Conservation (phyloP, 2,329 filamentous ascomycete genomes). For the Neofusicoccum sp. region DNA sequence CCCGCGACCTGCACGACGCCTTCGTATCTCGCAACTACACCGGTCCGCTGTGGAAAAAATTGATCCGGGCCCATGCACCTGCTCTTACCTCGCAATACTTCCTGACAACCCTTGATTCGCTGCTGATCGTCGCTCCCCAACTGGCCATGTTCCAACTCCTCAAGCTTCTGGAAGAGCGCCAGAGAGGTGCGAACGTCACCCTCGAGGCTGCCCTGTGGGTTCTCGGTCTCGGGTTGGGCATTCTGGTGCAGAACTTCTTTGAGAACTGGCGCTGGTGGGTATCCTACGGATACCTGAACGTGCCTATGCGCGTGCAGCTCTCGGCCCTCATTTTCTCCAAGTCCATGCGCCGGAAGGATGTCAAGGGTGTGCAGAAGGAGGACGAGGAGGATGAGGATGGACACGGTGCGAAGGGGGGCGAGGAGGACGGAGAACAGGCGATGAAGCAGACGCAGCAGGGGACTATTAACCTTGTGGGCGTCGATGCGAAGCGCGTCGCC, state of each 20-base stretch:
- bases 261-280: constrained; percentile 56
- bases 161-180: constrained; percentile 58
- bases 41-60: constrained; percentile 57
- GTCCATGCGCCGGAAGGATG: constrained; percentile 72
- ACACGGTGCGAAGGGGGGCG: constrained; percentile 32
- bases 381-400: constrained; percentile 39
- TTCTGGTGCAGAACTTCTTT: constrained; percentile 29
- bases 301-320: constrained; percentile 68
- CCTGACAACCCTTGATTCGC: constrained; percentile 53
- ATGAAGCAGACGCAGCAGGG: constrained; percentile 62
- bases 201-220: constrained; percentile 67
- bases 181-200: constrained; percentile 44
- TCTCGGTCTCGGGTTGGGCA: constrained; percentile 59
- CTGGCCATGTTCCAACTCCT: constrained; percentile 67
- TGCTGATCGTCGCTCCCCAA: constrained; percentile 69
- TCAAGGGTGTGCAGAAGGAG: constrained; percentile 58
- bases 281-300: constrained; percentile 59
- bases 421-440: constrained; percentile 49
- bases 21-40: constrained; percentile 18
- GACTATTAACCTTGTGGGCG: constrained; percentile 75
- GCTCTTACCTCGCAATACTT: constrained; percentile 59
- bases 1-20: constrained; percentile 20
- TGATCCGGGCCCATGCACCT: constrained; percentile 58
- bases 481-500: constrained; percentile 68
- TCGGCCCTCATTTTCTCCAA: constrained; percentile 74